Conservation (phyloP, 306 rosid genomes). For the Fragaria ananassa region DNA sequence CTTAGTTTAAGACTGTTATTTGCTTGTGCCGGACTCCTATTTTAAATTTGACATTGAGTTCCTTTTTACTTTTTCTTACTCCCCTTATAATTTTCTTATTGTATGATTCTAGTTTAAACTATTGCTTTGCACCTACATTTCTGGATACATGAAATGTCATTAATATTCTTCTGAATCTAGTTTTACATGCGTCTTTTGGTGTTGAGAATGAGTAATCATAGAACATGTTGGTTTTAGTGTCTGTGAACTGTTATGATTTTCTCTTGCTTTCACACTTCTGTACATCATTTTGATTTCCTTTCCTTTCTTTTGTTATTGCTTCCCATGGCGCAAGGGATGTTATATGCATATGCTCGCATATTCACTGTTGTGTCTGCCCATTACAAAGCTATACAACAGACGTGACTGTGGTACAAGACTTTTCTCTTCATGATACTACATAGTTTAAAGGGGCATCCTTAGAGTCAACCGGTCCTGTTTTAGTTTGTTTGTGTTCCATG, state of each 20-base stretch:
- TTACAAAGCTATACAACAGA: slow-evolving; percentile 25
- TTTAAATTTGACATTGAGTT: neutral
- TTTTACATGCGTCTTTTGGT: neutral
- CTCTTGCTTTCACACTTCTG: slow-evolving; percentile 12
- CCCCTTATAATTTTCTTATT: neutral
- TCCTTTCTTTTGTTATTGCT: slow-evolving; percentile 27
- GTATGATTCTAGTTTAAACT: neutral
- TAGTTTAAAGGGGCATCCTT: neutral
- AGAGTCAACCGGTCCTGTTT: neutral
- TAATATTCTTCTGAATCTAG: neutral
- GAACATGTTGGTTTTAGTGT: neutral
- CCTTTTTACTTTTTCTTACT: neutral
- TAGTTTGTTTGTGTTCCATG: neutral
- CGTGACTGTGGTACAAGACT: neutral
- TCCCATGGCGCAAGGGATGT: slow-evolving; percentile 29
- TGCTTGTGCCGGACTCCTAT: neutral
- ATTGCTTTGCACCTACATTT: neutral
- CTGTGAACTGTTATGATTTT: slow-evolving; percentile 17
- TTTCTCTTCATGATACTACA: neutral
- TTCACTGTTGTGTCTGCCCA: neutral
- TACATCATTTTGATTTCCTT: slow-evolving; percentile 34
- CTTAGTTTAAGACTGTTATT: neutral
- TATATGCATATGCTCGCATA: slow-evolving; percentile 24
- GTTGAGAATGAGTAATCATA: neutral
- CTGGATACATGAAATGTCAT: neutral